Evolutionary conservation across 1,284 basidiomycete genomes (phyloP).

Genomic region (Sanghuangporus baumii): DNA sequence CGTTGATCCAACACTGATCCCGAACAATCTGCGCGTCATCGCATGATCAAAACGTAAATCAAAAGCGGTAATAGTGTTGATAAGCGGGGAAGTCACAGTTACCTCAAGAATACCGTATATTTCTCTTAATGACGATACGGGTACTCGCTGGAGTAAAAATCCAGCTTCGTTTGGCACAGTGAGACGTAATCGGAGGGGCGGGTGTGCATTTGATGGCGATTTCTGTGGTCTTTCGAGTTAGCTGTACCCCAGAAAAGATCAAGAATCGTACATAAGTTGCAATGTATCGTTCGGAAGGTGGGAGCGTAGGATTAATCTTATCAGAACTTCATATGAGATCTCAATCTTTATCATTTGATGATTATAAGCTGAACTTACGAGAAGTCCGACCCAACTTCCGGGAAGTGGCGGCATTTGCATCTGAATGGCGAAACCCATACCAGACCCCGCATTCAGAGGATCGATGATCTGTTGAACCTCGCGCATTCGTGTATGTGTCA

Average conservation of each 20-base stretch:
- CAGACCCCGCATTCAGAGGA: slow-evolving; percentile 36
- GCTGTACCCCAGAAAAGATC: not conserved
- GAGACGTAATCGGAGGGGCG: slow-evolving; percentile 61
- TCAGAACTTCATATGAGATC: not conserved
- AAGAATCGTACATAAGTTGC: slow-evolving; percentile 35
- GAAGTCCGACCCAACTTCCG: slow-evolving; percentile 64
- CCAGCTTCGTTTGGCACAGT: slow-evolving; percentile 65
- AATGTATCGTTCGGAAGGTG: slow-evolving; percentile 38
- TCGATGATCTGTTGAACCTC: slow-evolving; percentile 60
- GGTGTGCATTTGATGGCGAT: slow-evolving; percentile 58
- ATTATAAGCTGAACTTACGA: slow-evolving; percentile 37
- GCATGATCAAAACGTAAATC: not conserved
- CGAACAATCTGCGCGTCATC: slow-evolving; percentile 50
- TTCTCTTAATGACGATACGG: slow-evolving; percentile 63
- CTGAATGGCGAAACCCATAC: slow-evolving; percentile 37
- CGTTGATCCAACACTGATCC: slow-evolving; percentile 78
- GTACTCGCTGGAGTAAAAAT: slow-evolving; percentile 60
- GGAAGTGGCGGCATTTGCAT: slow-evolving; percentile 42
- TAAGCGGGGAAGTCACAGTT: slow-evolving; percentile 2
- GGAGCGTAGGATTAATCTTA: slow-evolving; percentile 41
- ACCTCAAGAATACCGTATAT: slow-evolving; percentile 70
- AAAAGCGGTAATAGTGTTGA: not conserved
- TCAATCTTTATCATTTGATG: not conserved
- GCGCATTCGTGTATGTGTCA: slow-evolving; percentile 65
- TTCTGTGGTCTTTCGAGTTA: slow-evolving; percentile 31